These are phyloP conservation scores for Salvia sclarea DNA, from an alignment of 305 asterid species.

Conservation along the genomic window DNA sequence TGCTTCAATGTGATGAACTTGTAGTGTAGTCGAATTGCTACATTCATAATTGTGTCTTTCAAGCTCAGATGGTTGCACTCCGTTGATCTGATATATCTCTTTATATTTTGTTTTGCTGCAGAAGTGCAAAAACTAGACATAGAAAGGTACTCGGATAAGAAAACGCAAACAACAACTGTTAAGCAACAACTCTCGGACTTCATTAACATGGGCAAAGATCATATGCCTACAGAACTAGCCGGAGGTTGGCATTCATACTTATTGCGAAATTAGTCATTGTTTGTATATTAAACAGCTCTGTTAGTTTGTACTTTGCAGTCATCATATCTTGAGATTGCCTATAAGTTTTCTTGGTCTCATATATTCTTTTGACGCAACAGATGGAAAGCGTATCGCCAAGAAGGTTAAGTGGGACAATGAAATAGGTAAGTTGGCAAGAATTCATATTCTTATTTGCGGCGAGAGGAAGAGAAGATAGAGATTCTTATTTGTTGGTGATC, in stretches of 20 bases:
- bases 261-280: background rate
- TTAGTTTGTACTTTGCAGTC: slow-evolving; percentile 11
- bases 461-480: background rate
- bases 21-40: background rate
- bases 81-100: slow-evolving; percentile 10
- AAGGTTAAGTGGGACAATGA: slow-evolving; percentile 58
- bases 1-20: background rate
- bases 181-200: slow-evolving; percentile 52
- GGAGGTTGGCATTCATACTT: slow-evolving; percentile 44
- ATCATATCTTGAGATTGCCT: background rate
- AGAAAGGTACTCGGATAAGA: slow-evolving; percentile 59
- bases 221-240: slow-evolving; percentile 72
- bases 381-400: slow-evolving; percentile 43
- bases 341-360: slow-evolving; percentile 8
- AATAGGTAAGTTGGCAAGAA: slow-evolving; percentile 40
- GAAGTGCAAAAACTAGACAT: slow-evolving; percentile 50
- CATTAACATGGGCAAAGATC: slow-evolving; percentile 44
- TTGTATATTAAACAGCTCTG: background rate
- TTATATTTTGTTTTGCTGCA: slow-evolving; percentile 33
- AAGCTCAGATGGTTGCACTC: background rate
- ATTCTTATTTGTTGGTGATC: background rate
- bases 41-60: background rate
- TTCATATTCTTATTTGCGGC: background rate
- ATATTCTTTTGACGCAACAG: slow-evolving; percentile 33
- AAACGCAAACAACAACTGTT: slow-evolving; percentile 25